phyloP scores from a whole-genome alignment of 371 early-diverging fungal species.

The Mortierella sp. region DNA sequence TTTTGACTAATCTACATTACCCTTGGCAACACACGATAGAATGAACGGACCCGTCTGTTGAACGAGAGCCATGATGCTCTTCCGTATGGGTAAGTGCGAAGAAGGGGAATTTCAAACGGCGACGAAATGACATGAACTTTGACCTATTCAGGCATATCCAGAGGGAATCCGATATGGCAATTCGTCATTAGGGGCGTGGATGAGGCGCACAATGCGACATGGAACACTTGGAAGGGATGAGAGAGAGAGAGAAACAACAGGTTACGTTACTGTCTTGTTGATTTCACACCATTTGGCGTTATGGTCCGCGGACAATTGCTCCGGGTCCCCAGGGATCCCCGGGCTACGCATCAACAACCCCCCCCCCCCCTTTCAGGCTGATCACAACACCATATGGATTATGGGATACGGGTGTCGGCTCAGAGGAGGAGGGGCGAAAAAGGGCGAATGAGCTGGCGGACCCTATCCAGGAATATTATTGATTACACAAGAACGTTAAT shows the following conservation, averaged over 20 bases:
- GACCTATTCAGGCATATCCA: background rate
- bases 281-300: no score
- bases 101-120: conserved; percentile 15
- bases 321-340: no score
- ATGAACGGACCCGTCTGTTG: conserved; percentile 43
- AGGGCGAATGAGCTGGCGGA: background rate
- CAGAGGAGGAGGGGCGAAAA: background rate
- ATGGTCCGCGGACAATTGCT: no score
- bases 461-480: no score
- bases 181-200: background rate
- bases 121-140: conserved; percentile 1
- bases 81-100: conserved; percentile 35
- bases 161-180: background rate
- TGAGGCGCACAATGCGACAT: background rate
- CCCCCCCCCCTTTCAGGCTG: background rate
- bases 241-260: background rate
- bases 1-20: background rate
- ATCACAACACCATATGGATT: background rate
- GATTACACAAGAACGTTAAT: no score
- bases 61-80: conserved; percentile 40
- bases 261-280: background rate
- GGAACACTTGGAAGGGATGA: no score
- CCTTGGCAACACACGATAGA: conserved; percentile 13
- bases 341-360: background rate
- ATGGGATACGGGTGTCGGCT: background rate